A percentile compares a stretch with the other conserved stretches of the same genome.
Evolutionary conservation across 495 filamentous ascomycete species (phyloP).

Genomic region (Aspergillus hancockii): DNA sequence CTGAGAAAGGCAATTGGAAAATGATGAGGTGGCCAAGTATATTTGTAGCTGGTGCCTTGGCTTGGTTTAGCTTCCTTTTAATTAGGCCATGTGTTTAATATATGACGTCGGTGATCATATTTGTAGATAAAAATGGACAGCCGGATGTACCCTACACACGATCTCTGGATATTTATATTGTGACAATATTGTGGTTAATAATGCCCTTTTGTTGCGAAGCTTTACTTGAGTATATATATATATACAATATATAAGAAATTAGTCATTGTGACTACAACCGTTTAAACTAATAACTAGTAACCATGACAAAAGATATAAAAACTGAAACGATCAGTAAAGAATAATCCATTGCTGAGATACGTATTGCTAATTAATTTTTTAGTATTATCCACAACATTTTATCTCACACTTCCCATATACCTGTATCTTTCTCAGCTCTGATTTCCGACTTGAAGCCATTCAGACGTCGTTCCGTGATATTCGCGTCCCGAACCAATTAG

Average conservation of each 20-base stretch:
- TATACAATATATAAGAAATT: too few species aligned
- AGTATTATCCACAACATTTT: too few species aligned
- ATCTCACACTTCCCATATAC: neutral
- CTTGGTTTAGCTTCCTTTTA: too few species aligned
- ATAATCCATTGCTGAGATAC: neutral
- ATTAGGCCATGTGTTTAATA: neutral
- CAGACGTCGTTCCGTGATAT: constrained; percentile 19
- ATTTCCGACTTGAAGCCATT: neutral
- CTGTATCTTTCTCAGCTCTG: too few species aligned
- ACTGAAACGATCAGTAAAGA: too few species aligned
- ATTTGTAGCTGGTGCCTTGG: neutral
- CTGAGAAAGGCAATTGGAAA: constrained; percentile 27
- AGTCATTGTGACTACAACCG: too few species aligned
- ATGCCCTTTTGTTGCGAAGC: too few species aligned
- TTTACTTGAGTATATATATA: too few species aligned
- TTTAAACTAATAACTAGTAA: constrained; percentile 20
- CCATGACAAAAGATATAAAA: too few species aligned
- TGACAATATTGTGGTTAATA: neutral
- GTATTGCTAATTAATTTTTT: neutral
- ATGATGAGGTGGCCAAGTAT: constrained; percentile 13
- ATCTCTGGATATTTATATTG: neutral
- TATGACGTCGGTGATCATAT: too few species aligned
- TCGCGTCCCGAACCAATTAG: constrained; percentile 19
- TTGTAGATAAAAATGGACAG: too few species aligned
- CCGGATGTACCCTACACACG: too few species aligned